These are phyloP conservation scores for Coemansia sp. DNA, from an alignment of 192 early-diverging fungal species.

Conservation along the genomic window DNA sequence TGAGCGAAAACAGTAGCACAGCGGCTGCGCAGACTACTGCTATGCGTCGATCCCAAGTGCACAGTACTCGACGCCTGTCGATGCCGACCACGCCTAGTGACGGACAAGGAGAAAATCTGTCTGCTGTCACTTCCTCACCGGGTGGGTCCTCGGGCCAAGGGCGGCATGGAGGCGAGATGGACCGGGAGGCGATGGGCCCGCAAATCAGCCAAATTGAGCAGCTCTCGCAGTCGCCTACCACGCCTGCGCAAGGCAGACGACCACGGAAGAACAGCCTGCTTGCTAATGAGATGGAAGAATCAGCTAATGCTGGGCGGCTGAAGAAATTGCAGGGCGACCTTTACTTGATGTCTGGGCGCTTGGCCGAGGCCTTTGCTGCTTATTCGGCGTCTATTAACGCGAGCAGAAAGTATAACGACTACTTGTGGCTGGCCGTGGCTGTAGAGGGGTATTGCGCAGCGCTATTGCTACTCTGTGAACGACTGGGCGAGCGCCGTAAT, in stretches of 20 bases:
- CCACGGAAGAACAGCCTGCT: conserved; percentile 3
- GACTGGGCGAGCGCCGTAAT: conserved; percentile 18
- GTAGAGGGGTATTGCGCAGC: conserved; percentile 53
- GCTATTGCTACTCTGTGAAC: conserved; percentile 37
- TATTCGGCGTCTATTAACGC: conserved; percentile 39
- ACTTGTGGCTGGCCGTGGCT: conserved; percentile 52
- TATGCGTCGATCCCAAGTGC: conserved; percentile 12
- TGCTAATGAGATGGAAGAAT: neutral
- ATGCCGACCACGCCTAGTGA: neutral
- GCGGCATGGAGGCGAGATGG: conserved; percentile 45
- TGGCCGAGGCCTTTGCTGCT: conserved; percentile 39
- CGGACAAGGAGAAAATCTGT: neutral
- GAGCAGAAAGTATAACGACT: conserved; percentile 27
- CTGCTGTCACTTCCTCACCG: neutral
- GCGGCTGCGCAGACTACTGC: conserved; percentile 2
- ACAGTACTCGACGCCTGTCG: conserved; percentile 13
- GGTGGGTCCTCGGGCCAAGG: conserved; percentile 6
- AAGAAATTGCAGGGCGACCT: conserved; percentile 54
- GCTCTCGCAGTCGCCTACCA: conserved; percentile 3
- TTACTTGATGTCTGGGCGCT: conserved; percentile 43
- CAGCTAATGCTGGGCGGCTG: conserved; percentile 29
- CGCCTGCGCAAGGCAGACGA: neutral
- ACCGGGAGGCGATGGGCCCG: conserved; percentile 20
- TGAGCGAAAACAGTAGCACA: conserved; percentile 15
- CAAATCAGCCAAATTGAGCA: conserved; percentile 1